Percentiles rank a stretch among this genome's conserved stretches.
Evolutionary conservation across 805 yeast species (phyloP).

Genomic region (Hemisphaericaspora nanyangensis): DNA sequence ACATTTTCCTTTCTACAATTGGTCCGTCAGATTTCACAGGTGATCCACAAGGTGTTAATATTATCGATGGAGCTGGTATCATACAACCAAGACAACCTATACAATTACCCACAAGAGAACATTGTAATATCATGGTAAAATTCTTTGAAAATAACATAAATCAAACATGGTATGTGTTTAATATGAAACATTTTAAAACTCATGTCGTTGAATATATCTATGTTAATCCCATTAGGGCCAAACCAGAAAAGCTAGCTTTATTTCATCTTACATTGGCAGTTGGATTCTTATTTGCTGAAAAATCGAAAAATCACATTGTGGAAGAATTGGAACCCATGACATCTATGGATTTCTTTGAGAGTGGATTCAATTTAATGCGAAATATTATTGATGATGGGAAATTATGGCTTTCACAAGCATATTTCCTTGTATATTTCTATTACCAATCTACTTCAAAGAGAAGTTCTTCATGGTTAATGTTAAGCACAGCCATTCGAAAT

Average conservation of each 20-base stretch:
- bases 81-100: constrained; percentile 15
- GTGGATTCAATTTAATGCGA: constrained; percentile 27
- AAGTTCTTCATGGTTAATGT: constrained; percentile 39
- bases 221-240: constrained; percentile 20
- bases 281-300: constrained; percentile 35
- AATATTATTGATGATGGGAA: constrained; percentile 33
- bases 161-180: constrained; percentile 34
- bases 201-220: constrained; percentile 26
- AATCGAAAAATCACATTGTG: constrained; percentile 22
- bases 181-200: constrained; percentile 24
- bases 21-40: constrained; percentile 34
- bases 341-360: constrained; percentile 29
- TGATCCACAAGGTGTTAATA: constrained; percentile 32
- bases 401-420: constrained; percentile 39
- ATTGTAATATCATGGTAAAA: constrained; percentile 9
- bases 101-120: constrained; percentile 6
- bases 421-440: constrained; percentile 34
- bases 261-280: constrained; percentile 35
- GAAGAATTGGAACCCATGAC: constrained; percentile 15
- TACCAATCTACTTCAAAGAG: constrained; percentile 37
- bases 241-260: constrained; percentile 23
- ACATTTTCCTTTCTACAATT: constrained; percentile 25
- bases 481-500: constrained; percentile 39
- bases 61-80: constrained; percentile 32
- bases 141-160: constrained; percentile 36